These are phyloP conservation scores for Pestalotiopsis sp. DNA, from an alignment of 2,329 filamentous ascomycete species.

Conservation along the genomic window DNA sequence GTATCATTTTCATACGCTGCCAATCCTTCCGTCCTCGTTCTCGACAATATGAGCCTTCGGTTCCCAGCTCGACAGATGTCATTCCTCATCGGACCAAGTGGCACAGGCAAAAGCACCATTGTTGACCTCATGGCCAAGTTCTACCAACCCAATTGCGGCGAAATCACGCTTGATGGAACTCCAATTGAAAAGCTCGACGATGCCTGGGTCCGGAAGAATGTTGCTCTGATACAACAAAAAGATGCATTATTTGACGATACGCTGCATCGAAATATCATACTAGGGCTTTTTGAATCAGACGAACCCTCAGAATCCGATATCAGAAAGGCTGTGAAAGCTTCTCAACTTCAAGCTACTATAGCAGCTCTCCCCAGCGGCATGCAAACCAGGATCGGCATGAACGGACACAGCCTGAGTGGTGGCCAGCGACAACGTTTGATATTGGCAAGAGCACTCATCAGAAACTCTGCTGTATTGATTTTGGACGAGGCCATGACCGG, in stretches of 20 bases:
- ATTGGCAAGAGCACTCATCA: conserved; percentile 73
- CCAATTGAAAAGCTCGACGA: conserved; percentile 62
- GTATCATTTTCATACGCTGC: conserved; percentile 82
- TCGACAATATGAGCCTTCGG: conserved; percentile 63
- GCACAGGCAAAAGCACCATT: conserved; percentile 90
- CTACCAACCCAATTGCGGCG: conserved; percentile 66
- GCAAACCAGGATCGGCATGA: conserved; percentile 68
- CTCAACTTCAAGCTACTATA: conserved; percentile 69
- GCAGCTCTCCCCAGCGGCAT: conserved; percentile 66
- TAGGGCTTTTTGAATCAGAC: conserved; percentile 59
- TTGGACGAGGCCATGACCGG: conserved; percentile 89
- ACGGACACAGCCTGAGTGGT: conserved; percentile 74
- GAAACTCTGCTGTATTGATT: conserved; percentile 78
- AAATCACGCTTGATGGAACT: conserved; percentile 68
- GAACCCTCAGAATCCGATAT: conserved; percentile 56
- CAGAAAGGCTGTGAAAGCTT: conserved; percentile 61
- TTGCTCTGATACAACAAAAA: conserved; percentile 81
- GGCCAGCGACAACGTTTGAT: conserved; percentile 83
- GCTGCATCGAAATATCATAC: conserved; percentile 73
- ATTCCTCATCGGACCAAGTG: conserved; percentile 83
- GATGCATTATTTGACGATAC: conserved; percentile 81
- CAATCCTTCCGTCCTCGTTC: conserved; percentile 58
- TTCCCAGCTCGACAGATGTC: conserved; percentile 73
- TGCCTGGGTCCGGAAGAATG: conserved; percentile 73
- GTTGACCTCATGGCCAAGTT: conserved; percentile 78